These are phyloP conservation scores for Zygosaccharomyces siamensis DNA, from an alignment of 805 yeast species.

Conservation along the genomic window DNA sequence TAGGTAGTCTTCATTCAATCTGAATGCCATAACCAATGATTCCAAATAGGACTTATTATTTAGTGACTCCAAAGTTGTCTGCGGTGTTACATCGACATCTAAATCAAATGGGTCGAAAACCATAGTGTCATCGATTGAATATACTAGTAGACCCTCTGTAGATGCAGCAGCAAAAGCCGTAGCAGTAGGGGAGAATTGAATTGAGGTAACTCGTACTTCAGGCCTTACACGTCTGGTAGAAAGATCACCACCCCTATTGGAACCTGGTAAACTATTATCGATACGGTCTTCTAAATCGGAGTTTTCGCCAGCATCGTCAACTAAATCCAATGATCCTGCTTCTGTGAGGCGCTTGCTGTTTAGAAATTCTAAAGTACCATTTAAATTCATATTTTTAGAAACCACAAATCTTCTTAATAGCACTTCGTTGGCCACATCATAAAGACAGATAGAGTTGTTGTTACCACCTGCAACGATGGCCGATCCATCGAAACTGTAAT, in stretches of 20 bases:
- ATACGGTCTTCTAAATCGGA: slow-evolving; percentile 80
- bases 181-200: slow-evolving; percentile 85
- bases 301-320: slow-evolving; percentile 81
- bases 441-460: slow-evolving; percentile 83
- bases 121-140: slow-evolving; percentile 67
- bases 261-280: slow-evolving; percentile 79
- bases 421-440: slow-evolving; percentile 86
- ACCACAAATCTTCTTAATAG: slow-evolving; percentile 75
- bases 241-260: slow-evolving; percentile 72
- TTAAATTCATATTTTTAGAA: slow-evolving; percentile 82
- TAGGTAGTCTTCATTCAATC: slow-evolving; percentile 76
- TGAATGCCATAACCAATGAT: slow-evolving; percentile 87
- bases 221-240: slow-evolving; percentile 73
- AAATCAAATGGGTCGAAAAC: slow-evolving; percentile 92
- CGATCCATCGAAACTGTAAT: slow-evolving; percentile 85
- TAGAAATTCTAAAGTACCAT: slow-evolving; percentile 76
- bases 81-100: slow-evolving; percentile 88
- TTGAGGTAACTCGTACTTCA: slow-evolving; percentile 72
- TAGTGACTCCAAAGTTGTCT: slow-evolving; percentile 57
- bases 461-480: slow-evolving; percentile 90
- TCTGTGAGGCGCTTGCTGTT: slow-evolving; percentile 83
- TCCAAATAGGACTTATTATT: slow-evolving; percentile 54
- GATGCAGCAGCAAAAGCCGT: slow-evolving; percentile 90
- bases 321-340: slow-evolving; percentile 75
- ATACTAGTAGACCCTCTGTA: slow-evolving; percentile 86